Evolutionary conservation across 2,329 filamentous ascomycete species (phyloP), one percentile per base, ranked within the genome.

Genomic region (Talaromyces sp.): DNA sequence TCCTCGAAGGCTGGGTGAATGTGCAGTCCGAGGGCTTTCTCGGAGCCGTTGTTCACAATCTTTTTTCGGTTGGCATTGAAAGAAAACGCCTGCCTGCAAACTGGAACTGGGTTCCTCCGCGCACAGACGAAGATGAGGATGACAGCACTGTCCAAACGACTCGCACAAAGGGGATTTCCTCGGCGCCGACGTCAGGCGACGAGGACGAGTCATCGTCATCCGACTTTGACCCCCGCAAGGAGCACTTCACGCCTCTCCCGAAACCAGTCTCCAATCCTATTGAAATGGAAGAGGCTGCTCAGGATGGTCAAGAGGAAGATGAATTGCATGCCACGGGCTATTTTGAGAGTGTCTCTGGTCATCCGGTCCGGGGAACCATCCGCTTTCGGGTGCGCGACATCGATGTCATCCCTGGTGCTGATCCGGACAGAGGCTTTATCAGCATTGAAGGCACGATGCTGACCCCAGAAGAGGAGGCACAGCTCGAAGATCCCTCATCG

Each of bases 391-490:
- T 97, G 71, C 87, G 88, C 67, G 91, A 96, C 72, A 91, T 95
- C 65, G 93, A 97, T 67, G 72, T 80, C 27, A 80, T 80, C 68
- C 88, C 90, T 0, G 89, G 88, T 30, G 84, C 87, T 54, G 91
- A 89, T 65, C 86, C 87, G 58, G 81, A 82, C 57, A 88, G 88
- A 63, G 91, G 90, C 11, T 95, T 93, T 72, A 77, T 96, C 63
- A 92, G 89, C 67, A 88, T 97, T 64, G 89, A 95, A 73, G 93
- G 93, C 28, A 96, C 91, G n/a, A 88, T 96, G 84, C 77, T 96
- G 56, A 81, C 83, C 54, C 84, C 84, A 51, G 84, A 85, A 22
- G 88, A 87, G 27, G 92, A 96, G 76, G 79, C 77, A 66, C 77
- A 78, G 28, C 77, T 90, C 32, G 9, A 79, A 84, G 63, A 85